Conservation (phyloP, 306 rosid genomes). For the Vigna nakashimae region DNA sequence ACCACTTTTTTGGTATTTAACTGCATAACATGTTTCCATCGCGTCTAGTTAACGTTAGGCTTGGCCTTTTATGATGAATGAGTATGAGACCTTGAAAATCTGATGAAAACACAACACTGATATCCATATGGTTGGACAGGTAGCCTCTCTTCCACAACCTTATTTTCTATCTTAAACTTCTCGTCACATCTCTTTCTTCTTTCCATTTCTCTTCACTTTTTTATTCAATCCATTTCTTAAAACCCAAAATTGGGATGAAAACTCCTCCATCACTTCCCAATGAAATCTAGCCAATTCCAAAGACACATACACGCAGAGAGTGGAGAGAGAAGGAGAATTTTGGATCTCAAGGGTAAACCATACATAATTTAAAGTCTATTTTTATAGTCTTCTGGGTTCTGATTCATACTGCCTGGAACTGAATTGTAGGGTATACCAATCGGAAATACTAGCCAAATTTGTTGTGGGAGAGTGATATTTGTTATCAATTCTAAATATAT, state of each 20-base stretch:
- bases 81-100: not conserved
- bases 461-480: slow-evolving; percentile 1
- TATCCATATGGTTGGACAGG: not conserved
- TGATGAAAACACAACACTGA: not conserved
- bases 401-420: not conserved
- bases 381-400: not conserved
- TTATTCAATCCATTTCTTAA: not conserved
- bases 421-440: not conserved
- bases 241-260: not conserved
- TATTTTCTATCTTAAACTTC: not conserved
- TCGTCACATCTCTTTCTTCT: not conserved
- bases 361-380: not conserved
- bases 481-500: not conserved
- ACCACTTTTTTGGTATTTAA: slow-evolving; percentile 29
- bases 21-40: slow-evolving; percentile 4
- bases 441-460: not conserved
- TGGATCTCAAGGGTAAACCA: not conserved
- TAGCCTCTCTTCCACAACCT: not conserved
- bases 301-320: not conserved
- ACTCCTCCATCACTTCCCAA: not conserved
- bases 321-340: too few species aligned
- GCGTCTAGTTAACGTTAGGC: slow-evolving; percentile 1
- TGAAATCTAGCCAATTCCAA: not conserved
- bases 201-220: not conserved
- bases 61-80: not conserved